Evolutionary conservation across 2,329 filamentous ascomycete genomes (phyloP).

Genomic region (Xylaria sp.): DNA sequence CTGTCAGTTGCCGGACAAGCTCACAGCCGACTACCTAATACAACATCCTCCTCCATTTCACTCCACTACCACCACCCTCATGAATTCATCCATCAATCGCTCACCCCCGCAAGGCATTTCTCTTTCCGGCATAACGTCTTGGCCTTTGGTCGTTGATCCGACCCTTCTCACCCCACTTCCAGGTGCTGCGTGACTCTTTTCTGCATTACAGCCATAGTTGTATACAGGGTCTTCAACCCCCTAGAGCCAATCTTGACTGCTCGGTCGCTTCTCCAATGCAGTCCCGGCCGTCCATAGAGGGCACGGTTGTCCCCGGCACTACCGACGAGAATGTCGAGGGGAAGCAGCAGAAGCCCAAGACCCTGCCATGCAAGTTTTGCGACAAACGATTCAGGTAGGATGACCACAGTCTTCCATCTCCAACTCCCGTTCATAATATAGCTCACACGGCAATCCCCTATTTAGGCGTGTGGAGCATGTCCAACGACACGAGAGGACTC

Average conservation of each 20-base stretch:
- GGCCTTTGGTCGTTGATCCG: conserved; percentile 44
- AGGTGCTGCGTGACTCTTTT: conserved; percentile 50
- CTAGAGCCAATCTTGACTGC: conserved; percentile 46
- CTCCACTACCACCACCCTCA: conserved; percentile 44
- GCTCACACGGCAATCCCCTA: conserved; percentile 53
- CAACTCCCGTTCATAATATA: conserved; percentile 48
- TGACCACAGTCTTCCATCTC: conserved; percentile 35
- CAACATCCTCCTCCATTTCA: conserved; percentile 25
- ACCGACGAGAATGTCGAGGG: conserved; percentile 61
- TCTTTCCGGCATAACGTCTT: conserved; percentile 49
- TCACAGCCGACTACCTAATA: conserved; percentile 42
- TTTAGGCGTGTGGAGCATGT: conserved; percentile 71
- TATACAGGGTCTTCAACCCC: conserved; percentile 45
- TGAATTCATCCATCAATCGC: conserved; percentile 50
- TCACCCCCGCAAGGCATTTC: conserved; percentile 50
- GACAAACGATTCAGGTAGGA: conserved; percentile 70
- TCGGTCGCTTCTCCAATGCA: conserved; percentile 56
- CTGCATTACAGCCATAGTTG: conserved; percentile 50
- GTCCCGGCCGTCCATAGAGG: conserved; percentile 58
- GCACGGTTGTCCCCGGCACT: conserved; percentile 51
- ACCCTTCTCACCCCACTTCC: conserved; percentile 47
- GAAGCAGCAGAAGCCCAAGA: conserved; percentile 69
- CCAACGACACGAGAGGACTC: conserved; percentile 70
- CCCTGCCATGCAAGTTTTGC: conserved; percentile 70
- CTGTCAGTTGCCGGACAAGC: conserved; percentile 46